phyloP scores from a whole-genome alignment of 2,329 filamentous ascomycete species.

The Paracorniculantispora psalliotae region DNA sequence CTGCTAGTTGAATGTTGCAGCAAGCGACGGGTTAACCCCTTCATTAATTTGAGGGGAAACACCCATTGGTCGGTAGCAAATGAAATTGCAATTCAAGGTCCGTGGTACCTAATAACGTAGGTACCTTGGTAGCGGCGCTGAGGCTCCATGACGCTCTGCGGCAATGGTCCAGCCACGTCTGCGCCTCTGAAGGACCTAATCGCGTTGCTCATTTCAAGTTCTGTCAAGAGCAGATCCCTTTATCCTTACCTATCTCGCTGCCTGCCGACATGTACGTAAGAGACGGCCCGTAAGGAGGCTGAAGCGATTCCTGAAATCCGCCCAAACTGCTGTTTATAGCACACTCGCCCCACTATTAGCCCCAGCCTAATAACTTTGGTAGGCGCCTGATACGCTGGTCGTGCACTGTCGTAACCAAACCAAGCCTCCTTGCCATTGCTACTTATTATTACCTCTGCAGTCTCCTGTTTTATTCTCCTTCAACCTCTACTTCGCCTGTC shows the following conservation, averaged over 20 bases:
- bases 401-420: not conserved
- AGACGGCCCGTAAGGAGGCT: not conserved
- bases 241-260: too few relatives aligned
- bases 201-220: too few relatives aligned
- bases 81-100: not conserved
- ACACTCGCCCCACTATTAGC: not conserved
- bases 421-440: conserved; percentile 8
- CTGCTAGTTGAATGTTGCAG: too few relatives aligned
- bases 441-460: not conserved
- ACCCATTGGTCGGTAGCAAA: not conserved
- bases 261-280: not conserved
- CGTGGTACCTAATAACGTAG: too few relatives aligned
- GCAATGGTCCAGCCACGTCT: too few relatives aligned
- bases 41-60: too few relatives aligned
- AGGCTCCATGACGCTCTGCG: too few relatives aligned
- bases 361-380: not conserved
- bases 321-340: not conserved
- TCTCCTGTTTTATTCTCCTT: not conserved
- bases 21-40: too few relatives aligned
- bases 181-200: too few relatives aligned
- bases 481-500: not conserved
- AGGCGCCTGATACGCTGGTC: conserved; percentile 1
- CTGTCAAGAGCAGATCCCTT: too few relatives aligned
- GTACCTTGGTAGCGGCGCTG: too few relatives aligned
- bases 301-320: not conserved